Conservation (phyloP, 1,139 yeast genomes). For the Candida smagusa region DNA sequence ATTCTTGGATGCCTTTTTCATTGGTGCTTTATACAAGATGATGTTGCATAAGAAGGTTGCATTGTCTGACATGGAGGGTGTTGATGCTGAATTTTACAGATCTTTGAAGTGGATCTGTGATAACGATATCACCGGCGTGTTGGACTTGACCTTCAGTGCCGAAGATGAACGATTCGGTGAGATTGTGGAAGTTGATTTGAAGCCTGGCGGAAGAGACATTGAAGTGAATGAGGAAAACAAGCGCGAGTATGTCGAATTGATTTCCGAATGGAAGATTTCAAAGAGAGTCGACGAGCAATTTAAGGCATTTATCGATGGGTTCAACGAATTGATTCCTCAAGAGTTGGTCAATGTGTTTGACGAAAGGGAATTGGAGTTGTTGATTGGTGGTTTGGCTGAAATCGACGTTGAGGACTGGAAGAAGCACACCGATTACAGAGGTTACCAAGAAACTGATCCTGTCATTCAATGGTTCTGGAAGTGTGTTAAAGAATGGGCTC, state of each 20-base stretch:
- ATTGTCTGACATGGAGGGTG: conserved; percentile 97
- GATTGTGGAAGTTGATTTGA: conserved; percentile 83
- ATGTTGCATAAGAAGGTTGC: conserved; percentile 93
- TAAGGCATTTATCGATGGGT: conserved; percentile 93
- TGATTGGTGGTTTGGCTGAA: conserved; percentile 97
- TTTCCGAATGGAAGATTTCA: conserved; percentile 94
- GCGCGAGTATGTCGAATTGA: conserved; percentile 90
- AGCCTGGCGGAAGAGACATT: conserved; percentile 80
- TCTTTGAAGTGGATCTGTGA: conserved; percentile 95
- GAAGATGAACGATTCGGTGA: conserved; percentile 98
- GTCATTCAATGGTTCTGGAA: conserved; percentile 99
- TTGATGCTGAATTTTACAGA: conserved; percentile 93
- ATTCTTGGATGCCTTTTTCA: conserved; percentile 95
- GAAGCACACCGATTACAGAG: conserved; percentile 96
- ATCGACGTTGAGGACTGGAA: conserved; percentile 99
- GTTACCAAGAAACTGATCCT: conserved; percentile 94
- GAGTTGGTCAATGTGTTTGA: conserved; percentile 95
- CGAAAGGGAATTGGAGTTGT: conserved; percentile 91
- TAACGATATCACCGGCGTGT: conserved; percentile 78
- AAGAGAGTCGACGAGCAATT: conserved; percentile 94
- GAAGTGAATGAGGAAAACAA: conserved; percentile 94
- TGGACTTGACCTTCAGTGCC: conserved; percentile 87
- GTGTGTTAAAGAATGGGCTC: conserved; percentile 90
- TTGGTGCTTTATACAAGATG: conserved; percentile 97
- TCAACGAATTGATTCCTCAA: conserved; percentile 95